Evolutionary conservation across 441 rosid genomes (phyloP), one percentile per base, ranked within the genome.

Genomic region (Aquilaria agallochum): DNA sequence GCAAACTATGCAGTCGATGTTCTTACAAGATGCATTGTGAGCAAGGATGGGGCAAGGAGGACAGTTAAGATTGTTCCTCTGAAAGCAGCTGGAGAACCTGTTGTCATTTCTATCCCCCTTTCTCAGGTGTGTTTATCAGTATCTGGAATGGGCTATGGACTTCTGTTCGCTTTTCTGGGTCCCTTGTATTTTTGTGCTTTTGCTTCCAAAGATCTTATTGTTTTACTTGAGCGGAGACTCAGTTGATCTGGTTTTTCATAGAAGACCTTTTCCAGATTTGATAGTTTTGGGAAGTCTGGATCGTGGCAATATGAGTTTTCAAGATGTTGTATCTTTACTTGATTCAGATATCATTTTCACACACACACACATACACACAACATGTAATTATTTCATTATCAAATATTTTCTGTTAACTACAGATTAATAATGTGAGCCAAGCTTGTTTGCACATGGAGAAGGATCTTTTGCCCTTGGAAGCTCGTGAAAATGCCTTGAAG

Each of bases 401-500:
- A 64, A 36, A 61, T 45, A 49, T 70, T 66, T 64, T 78, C 31
- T 67, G 44, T 68, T 31, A 65, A 72, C 53, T 53, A 72, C 88
- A 95, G 99, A 83, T 95, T 60, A 68, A 74, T 58, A 76, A 78
- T 69, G 72, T 95, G 75, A 95, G 99, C 67, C 85, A 90, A 72
- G 96, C 91, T 56, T 83, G 94, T 56, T 74, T 92, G 77, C 73
- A 83, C 64, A 81, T 95, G 78, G 70, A 92, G 49, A 87, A 88
- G 74, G 97, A 95, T 70, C 96, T 89, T 75, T 71, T 92, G 78
- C 89, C 96, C 9, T 57, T 86, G 68, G 95, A 88, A 81, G 89
- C 92, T 73, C 81, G 99, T 62, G 97, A 88, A 68, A 95, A 92
- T 81, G 89, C 97, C 64, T 69, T 92, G 65, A 95, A 95, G 80